These are phyloP conservation scores for Rhodotorula kratochvilovae DNA, from an alignment of 768 basidiomycete species.

Conservation along the genomic window DNA sequence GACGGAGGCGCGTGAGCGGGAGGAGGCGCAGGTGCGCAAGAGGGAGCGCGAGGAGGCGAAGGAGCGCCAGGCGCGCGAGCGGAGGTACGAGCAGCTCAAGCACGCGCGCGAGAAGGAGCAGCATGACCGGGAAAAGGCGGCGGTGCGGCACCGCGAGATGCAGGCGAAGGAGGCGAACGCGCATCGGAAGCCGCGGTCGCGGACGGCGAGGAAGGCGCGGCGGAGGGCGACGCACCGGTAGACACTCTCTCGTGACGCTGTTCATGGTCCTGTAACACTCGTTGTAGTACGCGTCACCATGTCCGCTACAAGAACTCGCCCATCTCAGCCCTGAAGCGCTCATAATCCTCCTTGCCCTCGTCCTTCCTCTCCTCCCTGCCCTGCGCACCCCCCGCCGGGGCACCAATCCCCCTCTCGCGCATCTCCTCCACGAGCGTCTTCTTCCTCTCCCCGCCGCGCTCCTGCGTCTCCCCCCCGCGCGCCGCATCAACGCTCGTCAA, in stretches of 20 bases:
- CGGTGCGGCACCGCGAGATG: neutral
- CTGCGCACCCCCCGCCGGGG: neutral
- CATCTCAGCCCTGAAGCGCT: slow-evolving; percentile 35
- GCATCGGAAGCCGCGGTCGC: neutral
- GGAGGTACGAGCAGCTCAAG: neutral
- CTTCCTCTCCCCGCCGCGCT: neutral
- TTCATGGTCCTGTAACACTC: neutral
- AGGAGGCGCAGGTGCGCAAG: neutral
- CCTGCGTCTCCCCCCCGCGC: neutral
- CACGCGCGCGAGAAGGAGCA: neutral
- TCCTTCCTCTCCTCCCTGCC: neutral
- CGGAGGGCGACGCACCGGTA: neutral
- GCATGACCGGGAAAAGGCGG: neutral
- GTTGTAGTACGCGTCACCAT: neutral
- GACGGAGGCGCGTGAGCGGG: neutral
- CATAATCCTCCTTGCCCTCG: slow-evolving; percentile 27
- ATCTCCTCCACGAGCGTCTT: slow-evolving; percentile 11
- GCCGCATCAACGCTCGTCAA: slow-evolving; percentile 17
- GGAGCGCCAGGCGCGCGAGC: neutral
- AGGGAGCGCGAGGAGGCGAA: too few relatives aligned
- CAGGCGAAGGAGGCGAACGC: neutral
- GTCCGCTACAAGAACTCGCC: slow-evolving; percentile 19
- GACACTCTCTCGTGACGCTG: too few relatives aligned
- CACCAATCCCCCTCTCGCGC: slow-evolving; percentile 22
- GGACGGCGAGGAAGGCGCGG: neutral